phyloP scores from a whole-genome alignment of 768 basidiomycete species.

The Coprinellus aureogranulatus region DNA sequence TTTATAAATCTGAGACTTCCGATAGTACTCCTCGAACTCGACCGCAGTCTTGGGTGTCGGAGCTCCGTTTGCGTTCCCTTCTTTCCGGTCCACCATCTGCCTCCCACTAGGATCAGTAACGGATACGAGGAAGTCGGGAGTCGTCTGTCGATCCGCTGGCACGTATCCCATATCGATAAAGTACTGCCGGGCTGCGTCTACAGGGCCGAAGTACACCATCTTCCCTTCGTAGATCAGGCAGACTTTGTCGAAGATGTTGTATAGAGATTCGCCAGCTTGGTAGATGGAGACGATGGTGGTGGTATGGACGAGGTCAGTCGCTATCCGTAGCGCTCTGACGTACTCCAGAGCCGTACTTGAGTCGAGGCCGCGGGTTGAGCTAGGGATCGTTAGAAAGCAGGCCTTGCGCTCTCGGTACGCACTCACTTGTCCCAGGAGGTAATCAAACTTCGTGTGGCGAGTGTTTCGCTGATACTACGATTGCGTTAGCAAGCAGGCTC shows the following conservation, averaged over 20 bases:
- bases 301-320: constrained; percentile 52
- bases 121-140: constrained; percentile 61
- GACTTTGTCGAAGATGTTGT: constrained; percentile 66
- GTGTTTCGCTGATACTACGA: constrained; percentile 45
- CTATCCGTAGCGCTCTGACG: constrained; percentile 60
- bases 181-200: constrained; percentile 62
- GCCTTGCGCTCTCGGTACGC: neutral
- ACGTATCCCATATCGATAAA: constrained; percentile 69
- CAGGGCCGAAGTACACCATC: constrained; percentile 76
- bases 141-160: constrained; percentile 60
- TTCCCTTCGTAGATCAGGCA: constrained; percentile 74
- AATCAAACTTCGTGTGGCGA: constrained; percentile 61
- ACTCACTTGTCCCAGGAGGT: constrained; percentile 77
- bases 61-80: neutral
- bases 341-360: constrained; percentile 75
- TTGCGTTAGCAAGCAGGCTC: neutral
- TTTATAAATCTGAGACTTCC: constrained; percentile 20
- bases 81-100: constrained; percentile 30
- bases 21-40: constrained; percentile 45
- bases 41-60: constrained; percentile 40
- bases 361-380: constrained; percentile 64
- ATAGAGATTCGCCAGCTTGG: constrained; percentile 74
- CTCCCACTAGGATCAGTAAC: constrained; percentile 62
- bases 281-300: constrained; percentile 80
- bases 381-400: constrained; percentile 25